Evolutionary conservation across 495 filamentous ascomycete species (phyloP).

Genomic region (Aspergillus kassunensis): DNA sequence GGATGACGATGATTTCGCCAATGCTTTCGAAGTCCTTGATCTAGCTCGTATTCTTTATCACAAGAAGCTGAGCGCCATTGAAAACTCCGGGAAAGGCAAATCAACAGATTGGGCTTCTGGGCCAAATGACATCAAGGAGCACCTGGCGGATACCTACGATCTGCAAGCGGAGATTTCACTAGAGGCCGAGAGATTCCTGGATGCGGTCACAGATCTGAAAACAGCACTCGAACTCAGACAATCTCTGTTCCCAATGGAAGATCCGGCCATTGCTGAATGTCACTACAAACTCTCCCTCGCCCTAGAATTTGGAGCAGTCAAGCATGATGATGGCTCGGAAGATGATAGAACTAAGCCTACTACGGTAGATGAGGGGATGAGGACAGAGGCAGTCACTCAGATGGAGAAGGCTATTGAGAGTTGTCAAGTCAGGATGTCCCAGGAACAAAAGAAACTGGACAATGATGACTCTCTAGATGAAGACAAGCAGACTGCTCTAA

Average conservation of each 20-base stretch:
- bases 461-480: conserved; percentile 49
- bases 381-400: conserved; percentile 70
- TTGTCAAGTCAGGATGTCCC: conserved; percentile 68
- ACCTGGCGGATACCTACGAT: conserved; percentile 85
- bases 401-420: conserved; percentile 80
- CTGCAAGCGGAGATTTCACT: conserved; percentile 90
- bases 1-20: conserved; percentile 86
- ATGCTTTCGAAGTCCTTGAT: conserved; percentile 89
- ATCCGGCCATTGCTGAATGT: conserved; percentile 82
- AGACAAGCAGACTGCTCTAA: conserved; percentile 49
- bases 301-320: conserved; percentile 87
- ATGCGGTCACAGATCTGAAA: conserved; percentile 75
- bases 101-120: conserved; percentile 46
- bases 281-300: conserved; percentile 95
- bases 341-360: conserved; percentile 28
- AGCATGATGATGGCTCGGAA: conserved; percentile 49
- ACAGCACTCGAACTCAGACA: conserved; percentile 72
- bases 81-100: conserved; percentile 48
- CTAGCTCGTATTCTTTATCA: conserved; percentile 77
- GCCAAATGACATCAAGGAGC: conserved; percentile 66
- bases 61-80: conserved; percentile 52
- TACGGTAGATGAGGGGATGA: conserved; percentile 60
- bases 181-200: conserved; percentile 83
- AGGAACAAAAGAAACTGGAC: conserved; percentile 64
- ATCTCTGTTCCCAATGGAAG: conserved; percentile 70